Evolutionary conservation across 192 early-diverging fungal species (phyloP).

Genomic region (Podila minutissima): DNA sequence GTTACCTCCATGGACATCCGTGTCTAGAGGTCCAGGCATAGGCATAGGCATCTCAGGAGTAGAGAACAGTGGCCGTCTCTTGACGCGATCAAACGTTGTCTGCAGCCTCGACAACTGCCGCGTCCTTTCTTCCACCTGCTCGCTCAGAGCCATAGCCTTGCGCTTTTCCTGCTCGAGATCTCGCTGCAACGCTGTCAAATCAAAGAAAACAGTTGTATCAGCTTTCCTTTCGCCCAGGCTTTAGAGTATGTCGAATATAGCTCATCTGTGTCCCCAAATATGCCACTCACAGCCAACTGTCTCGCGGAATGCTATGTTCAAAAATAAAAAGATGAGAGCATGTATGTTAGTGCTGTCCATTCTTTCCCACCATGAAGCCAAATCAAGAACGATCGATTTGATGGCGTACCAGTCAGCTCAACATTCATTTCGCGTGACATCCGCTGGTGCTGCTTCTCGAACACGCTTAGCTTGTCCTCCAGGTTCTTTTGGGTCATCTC

Average conservation of each 20-base stretch:
- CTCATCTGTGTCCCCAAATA: background rate
- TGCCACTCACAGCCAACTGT: constrained; percentile 24
- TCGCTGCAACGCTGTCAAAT: constrained; percentile 41
- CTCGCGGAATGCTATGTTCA: constrained; percentile 10
- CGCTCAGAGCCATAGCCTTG: constrained; percentile 42
- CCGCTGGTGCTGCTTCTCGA: constrained; percentile 48
- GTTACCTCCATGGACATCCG: too few relatives aligned
- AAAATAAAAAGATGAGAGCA: too few relatives aligned
- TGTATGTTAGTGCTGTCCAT: too few relatives aligned
- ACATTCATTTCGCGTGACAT: constrained; percentile 41
- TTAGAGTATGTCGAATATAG: background rate
- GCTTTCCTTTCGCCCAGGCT: background rate
- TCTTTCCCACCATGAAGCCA: too few relatives aligned
- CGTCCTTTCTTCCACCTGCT: constrained; percentile 56
- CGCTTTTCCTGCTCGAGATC: constrained; percentile 50
- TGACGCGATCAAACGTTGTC: constrained; percentile 20
- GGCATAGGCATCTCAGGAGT: too few relatives aligned
- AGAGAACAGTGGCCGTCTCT: constrained; percentile 24
- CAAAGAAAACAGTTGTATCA: background rate
- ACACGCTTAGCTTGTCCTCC: constrained; percentile 41
- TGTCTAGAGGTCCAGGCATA: too few relatives aligned
- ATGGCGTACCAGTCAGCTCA: constrained; percentile 29
- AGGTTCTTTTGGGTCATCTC: constrained; percentile 46
- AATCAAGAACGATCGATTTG: too few relatives aligned
- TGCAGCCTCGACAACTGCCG: constrained; percentile 64